Evolutionary conservation across 306 rosid species (phyloP).

Genomic region (Castanea sativa): DNA sequence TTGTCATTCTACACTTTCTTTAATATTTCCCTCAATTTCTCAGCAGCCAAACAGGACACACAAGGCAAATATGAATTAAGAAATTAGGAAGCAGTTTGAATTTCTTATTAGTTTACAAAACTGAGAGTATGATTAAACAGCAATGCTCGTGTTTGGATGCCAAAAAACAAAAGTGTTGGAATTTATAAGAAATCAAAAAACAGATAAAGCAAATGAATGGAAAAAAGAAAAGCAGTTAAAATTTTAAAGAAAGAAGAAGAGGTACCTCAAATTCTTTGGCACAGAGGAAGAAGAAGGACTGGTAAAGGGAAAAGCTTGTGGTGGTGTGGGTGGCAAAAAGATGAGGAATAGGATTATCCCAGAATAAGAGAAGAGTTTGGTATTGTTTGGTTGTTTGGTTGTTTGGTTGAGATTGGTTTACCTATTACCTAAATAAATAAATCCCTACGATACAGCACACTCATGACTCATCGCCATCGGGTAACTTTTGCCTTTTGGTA

Average conservation of each 20-base stretch:
- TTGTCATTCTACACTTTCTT: too few species aligned
- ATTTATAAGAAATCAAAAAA: neutral
- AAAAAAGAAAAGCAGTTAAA: neutral
- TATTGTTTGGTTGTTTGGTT: conserved; percentile 4
- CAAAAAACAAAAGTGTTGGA: neutral
- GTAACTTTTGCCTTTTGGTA: too few species aligned
- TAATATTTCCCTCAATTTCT: too few species aligned
- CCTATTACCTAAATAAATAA: neutral
- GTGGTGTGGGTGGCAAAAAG: neutral
- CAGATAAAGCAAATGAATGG: neutral
- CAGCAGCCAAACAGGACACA: neutral
- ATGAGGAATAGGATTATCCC: conserved; percentile 18
- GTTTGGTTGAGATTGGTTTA: conserved; percentile 16
- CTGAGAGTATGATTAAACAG: too few species aligned
- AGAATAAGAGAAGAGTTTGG: neutral
- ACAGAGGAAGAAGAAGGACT: neutral
- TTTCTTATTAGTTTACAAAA: too few species aligned
- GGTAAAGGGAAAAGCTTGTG: neutral
- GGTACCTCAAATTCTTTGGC: conserved; percentile 13
- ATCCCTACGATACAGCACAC: neutral
- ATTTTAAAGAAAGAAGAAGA: neutral
- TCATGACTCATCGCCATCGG: too few species aligned
- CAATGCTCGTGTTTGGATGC: conserved; percentile 27
- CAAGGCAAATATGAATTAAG: too few species aligned
- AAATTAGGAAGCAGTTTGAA: too few species aligned